Conservation (phyloP, 2,329 filamentous ascomycete species). For the Penicillium sp. region DNA sequence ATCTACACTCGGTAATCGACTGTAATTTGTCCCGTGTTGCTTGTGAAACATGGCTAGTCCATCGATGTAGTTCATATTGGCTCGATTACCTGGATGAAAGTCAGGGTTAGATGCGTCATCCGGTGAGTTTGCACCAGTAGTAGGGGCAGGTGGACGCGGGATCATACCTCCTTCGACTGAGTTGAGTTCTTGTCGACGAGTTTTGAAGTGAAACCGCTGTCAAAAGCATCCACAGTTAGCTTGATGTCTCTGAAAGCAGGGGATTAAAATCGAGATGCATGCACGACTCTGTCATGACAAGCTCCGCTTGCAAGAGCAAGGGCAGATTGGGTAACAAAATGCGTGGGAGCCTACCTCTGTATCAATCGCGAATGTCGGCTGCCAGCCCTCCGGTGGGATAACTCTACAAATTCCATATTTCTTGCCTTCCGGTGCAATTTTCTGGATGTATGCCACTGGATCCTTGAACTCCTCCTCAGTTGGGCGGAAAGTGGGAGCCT, state of each 20-base stretch:
- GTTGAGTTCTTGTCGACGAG: slow-evolving; percentile 92
- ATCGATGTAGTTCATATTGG: slow-evolving; percentile 94
- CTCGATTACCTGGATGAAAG: slow-evolving; percentile 70
- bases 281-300: not conserved
- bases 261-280: not conserved
- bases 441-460: slow-evolving; percentile 88
- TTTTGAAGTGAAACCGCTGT: slow-evolving; percentile 94
- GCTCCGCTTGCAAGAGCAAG: not conserved
- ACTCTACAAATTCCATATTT: slow-evolving; percentile 95
- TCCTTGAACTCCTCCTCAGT: slow-evolving; percentile 94
- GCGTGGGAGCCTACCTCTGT: slow-evolving; percentile 70
- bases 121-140: slow-evolving; percentile 28
- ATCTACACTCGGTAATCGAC: slow-evolving; percentile 92
- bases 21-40: slow-evolving; percentile 90
- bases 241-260: not conserved
- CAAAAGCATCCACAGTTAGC: not conserved
- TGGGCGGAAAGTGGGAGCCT: slow-evolving; percentile 86
- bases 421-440: slow-evolving; percentile 80
- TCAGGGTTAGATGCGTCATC: slow-evolving; percentile 40
- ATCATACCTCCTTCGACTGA: slow-evolving; percentile 89
- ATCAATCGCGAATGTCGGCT: slow-evolving; percentile 91
- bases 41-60: slow-evolving; percentile 95
- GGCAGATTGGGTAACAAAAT: not conserved
- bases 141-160: slow-evolving; percentile 28
- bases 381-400: slow-evolving; percentile 90